phyloP scores from a whole-genome alignment of 116 monocot species.

The Thalassia testudinum region DNA sequence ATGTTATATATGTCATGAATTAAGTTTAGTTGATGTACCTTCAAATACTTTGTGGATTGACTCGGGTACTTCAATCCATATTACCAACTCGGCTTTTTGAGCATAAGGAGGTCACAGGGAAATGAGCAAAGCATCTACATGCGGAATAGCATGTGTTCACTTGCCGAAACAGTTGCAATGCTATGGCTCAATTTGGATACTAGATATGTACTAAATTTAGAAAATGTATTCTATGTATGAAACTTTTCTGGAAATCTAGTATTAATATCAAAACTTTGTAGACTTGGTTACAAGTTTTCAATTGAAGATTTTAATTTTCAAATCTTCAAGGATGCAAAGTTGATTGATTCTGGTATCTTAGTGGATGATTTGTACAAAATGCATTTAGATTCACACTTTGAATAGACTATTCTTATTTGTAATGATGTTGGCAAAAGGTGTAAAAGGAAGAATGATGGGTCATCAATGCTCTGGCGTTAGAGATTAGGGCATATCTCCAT shows the following conservation, averaged over 20 bases:
- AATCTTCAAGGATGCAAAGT: not conserved
- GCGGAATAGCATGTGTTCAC: not conserved
- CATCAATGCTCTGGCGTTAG: not conserved
- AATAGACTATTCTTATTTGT: too few relatives aligned
- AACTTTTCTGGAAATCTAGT: not conserved
- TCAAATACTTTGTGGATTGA: slow-evolving; percentile 11
- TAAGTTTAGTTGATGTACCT: slow-evolving; percentile 7
- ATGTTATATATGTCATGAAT: slow-evolving; percentile 14
- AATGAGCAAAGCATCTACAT: slow-evolving; percentile 1
- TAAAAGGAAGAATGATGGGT: too few relatives aligned
- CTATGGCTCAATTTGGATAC: not conserved
- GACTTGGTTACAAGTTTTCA: too few relatives aligned
- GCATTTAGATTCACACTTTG: too few relatives aligned
- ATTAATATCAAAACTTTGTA: too few relatives aligned
- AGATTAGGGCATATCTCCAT: slow-evolving; percentile 13
- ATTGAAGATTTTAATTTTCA: too few relatives aligned
- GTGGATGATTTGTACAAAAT: slow-evolving; percentile 5
- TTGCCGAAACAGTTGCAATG: not conserved
- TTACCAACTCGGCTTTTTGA: slow-evolving; percentile 2
- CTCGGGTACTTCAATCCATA: slow-evolving; percentile 6
- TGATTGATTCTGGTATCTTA: not conserved
- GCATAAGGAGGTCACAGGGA: not conserved
- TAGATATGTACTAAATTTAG: not conserved
- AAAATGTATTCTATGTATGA: not conserved
- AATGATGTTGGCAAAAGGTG: too few relatives aligned